A percentile compares a stretch with the other conserved stretches of the same genome.
phyloP scores from a whole-genome alignment of 164 flowering plant species.

The Liquidambar formosana region DNA sequence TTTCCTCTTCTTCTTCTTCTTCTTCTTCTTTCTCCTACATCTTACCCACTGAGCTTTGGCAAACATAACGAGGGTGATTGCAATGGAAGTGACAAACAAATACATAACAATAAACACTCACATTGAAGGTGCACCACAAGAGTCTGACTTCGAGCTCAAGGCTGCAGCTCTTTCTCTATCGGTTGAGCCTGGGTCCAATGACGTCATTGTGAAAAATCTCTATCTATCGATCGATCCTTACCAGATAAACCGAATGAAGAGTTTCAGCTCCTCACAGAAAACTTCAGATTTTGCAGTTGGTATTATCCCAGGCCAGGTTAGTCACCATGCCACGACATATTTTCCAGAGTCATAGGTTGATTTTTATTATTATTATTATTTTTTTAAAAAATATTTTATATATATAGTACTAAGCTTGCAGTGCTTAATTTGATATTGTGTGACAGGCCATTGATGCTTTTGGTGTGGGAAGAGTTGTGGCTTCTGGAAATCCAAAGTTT shows the following conservation, averaged over 20 bases:
- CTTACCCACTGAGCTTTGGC: not conserved
- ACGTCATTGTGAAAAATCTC: slow-evolving; percentile 55
- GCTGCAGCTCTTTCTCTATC: slow-evolving; percentile 20
- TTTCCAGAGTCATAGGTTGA: no score
- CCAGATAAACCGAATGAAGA: slow-evolving; percentile 75
- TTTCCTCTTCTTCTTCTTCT: no score
- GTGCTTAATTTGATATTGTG: no score
- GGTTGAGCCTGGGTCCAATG: slow-evolving; percentile 26
- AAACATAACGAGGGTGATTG: not conserved
- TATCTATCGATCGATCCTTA: slow-evolving; percentile 79
- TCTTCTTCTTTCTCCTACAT: not conserved
- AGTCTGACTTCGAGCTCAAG: slow-evolving; percentile 56
- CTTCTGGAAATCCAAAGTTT: slow-evolving; percentile 49
- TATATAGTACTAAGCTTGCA: no score
- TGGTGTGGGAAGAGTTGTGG: slow-evolving; percentile 77
- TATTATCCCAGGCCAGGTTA: slow-evolving; percentile 51
- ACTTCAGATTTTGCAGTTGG: slow-evolving; percentile 20
- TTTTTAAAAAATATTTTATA: no score
- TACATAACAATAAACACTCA: slow-evolving; percentile 39
- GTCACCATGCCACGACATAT: no score
- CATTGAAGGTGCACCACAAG: slow-evolving; percentile 50
- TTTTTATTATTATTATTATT: not conserved
- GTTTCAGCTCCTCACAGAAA: slow-evolving; percentile 47
- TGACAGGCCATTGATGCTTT: slow-evolving; percentile 48
- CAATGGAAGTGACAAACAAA: slow-evolving; percentile 58